Base-by-base conservation (phyloP, 139 green algal genomes). In the Chlorella sp. region DNA sequence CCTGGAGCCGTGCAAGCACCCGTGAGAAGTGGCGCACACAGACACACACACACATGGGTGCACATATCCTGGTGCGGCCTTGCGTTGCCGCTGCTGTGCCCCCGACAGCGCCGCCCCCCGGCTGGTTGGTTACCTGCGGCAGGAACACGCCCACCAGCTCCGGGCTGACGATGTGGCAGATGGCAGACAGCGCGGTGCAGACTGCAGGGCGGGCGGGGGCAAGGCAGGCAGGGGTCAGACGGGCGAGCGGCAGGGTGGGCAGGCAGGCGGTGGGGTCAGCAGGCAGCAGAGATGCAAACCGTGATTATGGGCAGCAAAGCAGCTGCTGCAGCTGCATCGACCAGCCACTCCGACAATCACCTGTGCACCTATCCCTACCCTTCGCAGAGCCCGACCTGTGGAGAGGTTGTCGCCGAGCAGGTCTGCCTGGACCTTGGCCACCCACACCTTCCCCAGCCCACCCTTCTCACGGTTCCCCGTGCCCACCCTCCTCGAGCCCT, bases 61-160 rank as follows among this genome's bases (percentile, higher is more conserved):
- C 48, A 57, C 48, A 9, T 9, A 57, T 57, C 7, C 48, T 57
- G 48, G 9, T 57, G 48, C 9, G 48, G 71, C 32, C 37, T 40
- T n/a, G 36, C 37, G 39, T 40, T n/a, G 36, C 37, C 11, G 36
- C 78, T 64, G 37, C 36, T 40, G 22, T 28, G 24, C 26, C 22
- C 24, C 36, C 22, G 22, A n/a, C n/a, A n/a, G 78, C 78, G 36
- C 24, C 9, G 48, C 78, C 30, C 0, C 3, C 83, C 64, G 91
- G 76, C 86, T 94, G n/a, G n/a, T n/a, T n/a, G n/a, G n/a, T 89
- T 64, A 96, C 89, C 30, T 89, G 57, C 21, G 94, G 93, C 89
- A 98, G 93, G 88, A 99, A 96, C 28, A 97, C 96, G 39, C 95
- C 96, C 61, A 99, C 95, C 30, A 98, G 95, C 85, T 99, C 98